phyloP scores from a whole-genome alignment of 208 protist species.

The Crithidia thermophila region DNA sequence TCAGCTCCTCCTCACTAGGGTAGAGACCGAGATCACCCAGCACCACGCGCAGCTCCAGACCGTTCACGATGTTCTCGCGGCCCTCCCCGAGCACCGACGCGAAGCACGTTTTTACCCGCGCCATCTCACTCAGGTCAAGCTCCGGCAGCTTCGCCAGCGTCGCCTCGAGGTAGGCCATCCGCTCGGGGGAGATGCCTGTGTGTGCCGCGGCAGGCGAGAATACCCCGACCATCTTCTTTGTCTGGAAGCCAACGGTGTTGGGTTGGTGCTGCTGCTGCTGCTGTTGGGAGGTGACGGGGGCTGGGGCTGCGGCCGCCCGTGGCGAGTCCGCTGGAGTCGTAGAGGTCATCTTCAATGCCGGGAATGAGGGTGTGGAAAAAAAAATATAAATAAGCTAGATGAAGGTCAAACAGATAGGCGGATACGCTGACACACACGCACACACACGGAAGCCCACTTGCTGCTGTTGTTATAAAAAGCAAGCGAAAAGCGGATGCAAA shows the following conservation, averaged over 20 bases:
- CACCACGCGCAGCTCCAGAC: conserved; percentile 73
- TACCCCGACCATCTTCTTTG: neutral
- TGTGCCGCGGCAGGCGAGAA: neutral
- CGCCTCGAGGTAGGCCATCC: conserved; percentile 27
- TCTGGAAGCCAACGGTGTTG: neutral
- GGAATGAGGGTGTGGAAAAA: too few species aligned
- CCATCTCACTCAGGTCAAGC: conserved; percentile 72
- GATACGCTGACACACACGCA: too few species aligned
- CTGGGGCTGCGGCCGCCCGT: neutral
- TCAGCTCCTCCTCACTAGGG: conserved; percentile 69
- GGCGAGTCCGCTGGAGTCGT: neutral
- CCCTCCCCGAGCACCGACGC: conserved; percentile 44
- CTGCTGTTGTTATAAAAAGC: too few species aligned
- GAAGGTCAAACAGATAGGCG: too few species aligned
- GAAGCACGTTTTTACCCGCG: conserved; percentile 58
- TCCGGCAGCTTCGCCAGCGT: conserved; percentile 51
- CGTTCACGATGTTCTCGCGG: conserved; percentile 65
- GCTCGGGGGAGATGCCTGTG: conserved; percentile 2
- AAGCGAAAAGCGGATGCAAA: too few species aligned
- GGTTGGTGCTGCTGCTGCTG: neutral
- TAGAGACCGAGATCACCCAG: conserved; percentile 77
- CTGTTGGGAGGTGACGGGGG: too few species aligned
- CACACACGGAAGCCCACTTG: too few species aligned
- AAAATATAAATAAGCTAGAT: too few species aligned
- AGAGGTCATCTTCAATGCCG: neutral